Base-by-base conservation (phyloP, 208 protist species). In the Trypanosoma cruzi region DNA sequence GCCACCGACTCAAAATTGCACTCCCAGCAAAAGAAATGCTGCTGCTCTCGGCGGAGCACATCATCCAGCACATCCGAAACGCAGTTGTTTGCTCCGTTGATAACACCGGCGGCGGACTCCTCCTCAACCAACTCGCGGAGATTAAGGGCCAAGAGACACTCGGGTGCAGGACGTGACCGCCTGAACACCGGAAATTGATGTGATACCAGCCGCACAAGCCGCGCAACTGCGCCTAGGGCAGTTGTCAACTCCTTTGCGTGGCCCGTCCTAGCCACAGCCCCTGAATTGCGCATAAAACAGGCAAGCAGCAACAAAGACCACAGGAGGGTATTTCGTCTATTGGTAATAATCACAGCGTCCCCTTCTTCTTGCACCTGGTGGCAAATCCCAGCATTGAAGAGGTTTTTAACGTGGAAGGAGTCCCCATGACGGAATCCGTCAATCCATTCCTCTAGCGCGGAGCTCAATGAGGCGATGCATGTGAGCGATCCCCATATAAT, bases 401-500 rank as follows among this genome's bases (percentile, higher is more conserved):
- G 2, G 18, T 65, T 48, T 18, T 34, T 28, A 11, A 42, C 42
- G 56, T 42, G 29, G 44, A 72, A 64, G 16, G 58, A 50, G 26
- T 26, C 16, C 1, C 58, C 46, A 8, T 59, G 31, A 49, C 67
- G 58, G 52, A 72, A 65, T 24, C 50, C 26, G 6, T 59, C 57
- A 59, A 72, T 48, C 67, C 55, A 65, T 10, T 63, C 20, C 8
- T 59, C 28, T 18, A 50, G 34, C 14, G 29, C 20, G n/a, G 24
- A 42, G 28, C 44, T 57, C 14, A 54, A 28, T 2, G 70, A 34
- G 10, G 54, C 46, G 37, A 75, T 67, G 29, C 54, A 54, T 36
- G 62, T 52, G 20, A 75, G 70, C 10, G 70, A 66, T 2, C 49
- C 46, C 60, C 60, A 67, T 16, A 67, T 48, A 72, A 72, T 49